Conservation (phyloP, 352 stramenopile genomes). For the Hyaloperonospora arabidopsidis region DNA sequence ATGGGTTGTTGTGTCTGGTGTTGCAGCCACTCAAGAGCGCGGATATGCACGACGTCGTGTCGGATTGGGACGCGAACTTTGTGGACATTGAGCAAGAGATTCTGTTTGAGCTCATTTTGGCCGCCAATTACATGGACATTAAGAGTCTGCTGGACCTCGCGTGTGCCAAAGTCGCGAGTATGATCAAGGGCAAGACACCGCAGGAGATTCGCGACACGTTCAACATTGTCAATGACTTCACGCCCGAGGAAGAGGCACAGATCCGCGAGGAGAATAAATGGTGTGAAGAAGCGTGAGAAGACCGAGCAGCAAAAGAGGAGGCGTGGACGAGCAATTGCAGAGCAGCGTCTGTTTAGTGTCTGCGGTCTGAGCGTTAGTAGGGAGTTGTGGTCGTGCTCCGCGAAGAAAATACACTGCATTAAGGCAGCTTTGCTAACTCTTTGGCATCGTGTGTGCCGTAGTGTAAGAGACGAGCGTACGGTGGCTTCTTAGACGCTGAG, state of each 20-base stretch:
- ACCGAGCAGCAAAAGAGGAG: not conserved
- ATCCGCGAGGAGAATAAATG: conserved; percentile 99
- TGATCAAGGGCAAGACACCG: conserved; percentile 96
- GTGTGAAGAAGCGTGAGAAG: conserved; percentile 95
- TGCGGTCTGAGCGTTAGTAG: too few relatives aligned
- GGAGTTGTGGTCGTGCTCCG: too few relatives aligned
- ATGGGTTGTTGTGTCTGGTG: conserved; percentile 2
- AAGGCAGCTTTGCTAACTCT: too few relatives aligned
- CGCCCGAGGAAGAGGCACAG: conserved; percentile 97
- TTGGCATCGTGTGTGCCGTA: too few relatives aligned
- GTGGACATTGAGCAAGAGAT: conserved; percentile 98
- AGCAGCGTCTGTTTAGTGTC: not conserved
- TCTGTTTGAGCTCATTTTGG: conserved; percentile 99
- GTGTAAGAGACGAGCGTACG: too few relatives aligned
- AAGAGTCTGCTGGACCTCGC: conserved; percentile 91
- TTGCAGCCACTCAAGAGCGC: conserved; percentile 92
- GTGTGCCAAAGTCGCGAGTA: conserved; percentile 89
- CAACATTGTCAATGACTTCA: conserved; percentile 99
- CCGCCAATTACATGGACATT: conserved; percentile 99
- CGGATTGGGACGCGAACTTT: conserved; percentile 99
- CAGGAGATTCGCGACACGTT: conserved; percentile 99
- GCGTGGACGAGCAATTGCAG: not conserved
- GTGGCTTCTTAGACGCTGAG: too few relatives aligned
- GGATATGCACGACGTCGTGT: conserved; percentile 98
- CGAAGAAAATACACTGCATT: too few relatives aligned